Evolutionary conservation across 176 grass and related monocot species (phyloP).

Genomic region (Raddia guianensis): DNA sequence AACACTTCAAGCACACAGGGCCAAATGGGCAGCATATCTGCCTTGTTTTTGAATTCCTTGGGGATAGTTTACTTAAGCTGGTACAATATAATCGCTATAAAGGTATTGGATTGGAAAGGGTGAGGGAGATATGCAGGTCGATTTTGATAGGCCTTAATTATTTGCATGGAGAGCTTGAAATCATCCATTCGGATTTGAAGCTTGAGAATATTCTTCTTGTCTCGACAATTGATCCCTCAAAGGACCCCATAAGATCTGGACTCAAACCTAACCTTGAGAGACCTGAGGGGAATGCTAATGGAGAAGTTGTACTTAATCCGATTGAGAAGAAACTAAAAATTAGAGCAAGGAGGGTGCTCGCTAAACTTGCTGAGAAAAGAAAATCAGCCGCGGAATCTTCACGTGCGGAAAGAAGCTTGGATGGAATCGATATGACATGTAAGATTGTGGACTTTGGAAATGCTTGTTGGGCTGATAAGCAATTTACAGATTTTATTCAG

Average conservation of each 20-base stretch:
- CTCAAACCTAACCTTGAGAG: conserved; percentile 83
- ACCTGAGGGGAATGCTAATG: conserved; percentile 75
- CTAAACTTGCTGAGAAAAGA: conserved; percentile 90
- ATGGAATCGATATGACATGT: conserved; percentile 86
- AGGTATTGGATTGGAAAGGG: conserved; percentile 72
- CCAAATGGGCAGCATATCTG: conserved; percentile 97
- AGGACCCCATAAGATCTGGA: conserved; percentile 78
- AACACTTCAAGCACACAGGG: conserved; percentile 88
- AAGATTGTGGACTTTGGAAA: conserved; percentile 99
- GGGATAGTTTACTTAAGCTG: conserved; percentile 93
- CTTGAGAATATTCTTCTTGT: conserved; percentile 90
- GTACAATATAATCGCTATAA: conserved; percentile 94
- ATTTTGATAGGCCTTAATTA: conserved; percentile 96
- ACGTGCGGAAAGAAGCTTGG: conserved; percentile 68
- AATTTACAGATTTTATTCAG: conserved; percentile 93
- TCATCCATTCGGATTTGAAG: conserved; percentile 95
- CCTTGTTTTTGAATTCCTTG: conserved; percentile 92
- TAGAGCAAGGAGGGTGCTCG: conserved; percentile 79
- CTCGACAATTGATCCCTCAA: conserved; percentile 86
- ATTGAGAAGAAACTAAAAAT: conserved; percentile 91
- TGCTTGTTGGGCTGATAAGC: conserved; percentile 90
- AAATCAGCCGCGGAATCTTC: conserved; percentile 54
- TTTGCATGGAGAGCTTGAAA: conserved; percentile 83
- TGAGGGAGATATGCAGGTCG: conserved; percentile 77
- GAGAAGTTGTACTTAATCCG: conserved; percentile 56